Conservation (phyloP, 768 basidiomycete genomes). For the Mycena pura region DNA sequence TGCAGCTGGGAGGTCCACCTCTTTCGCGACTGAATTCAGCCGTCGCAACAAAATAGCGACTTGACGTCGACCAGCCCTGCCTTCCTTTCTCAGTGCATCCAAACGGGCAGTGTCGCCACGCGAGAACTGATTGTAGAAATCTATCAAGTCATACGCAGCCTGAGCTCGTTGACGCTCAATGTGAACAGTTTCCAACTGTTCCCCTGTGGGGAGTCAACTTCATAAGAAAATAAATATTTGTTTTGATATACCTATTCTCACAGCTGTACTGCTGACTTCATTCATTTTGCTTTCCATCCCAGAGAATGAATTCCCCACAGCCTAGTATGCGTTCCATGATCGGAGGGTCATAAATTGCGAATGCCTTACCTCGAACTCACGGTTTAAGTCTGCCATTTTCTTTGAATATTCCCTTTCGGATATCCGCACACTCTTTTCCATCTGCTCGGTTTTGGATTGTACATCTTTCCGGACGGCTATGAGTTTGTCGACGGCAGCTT, state of each 20-base stretch:
- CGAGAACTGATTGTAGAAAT: slow-evolving; percentile 93
- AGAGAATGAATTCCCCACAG: slow-evolving; percentile 85
- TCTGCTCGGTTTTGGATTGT: slow-evolving; percentile 86
- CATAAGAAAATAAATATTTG: slow-evolving; percentile 8
- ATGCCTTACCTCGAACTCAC: slow-evolving; percentile 84
- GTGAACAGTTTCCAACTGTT: slow-evolving; percentile 95
- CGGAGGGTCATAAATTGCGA: neutral
- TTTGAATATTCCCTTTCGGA: slow-evolving; percentile 94
- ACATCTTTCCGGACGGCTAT: slow-evolving; percentile 90
- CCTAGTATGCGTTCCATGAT: slow-evolving; percentile 49
- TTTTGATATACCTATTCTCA: slow-evolving; percentile 76
- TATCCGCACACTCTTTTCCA: slow-evolving; percentile 89
- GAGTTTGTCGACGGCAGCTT: slow-evolving; percentile 87
- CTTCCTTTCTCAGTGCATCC: slow-evolving; percentile 84
- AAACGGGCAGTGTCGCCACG: slow-evolving; percentile 77
- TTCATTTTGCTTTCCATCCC: slow-evolving; percentile 92
- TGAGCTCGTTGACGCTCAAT: slow-evolving; percentile 91
- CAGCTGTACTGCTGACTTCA: slow-evolving; percentile 91
- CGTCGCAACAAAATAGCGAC: slow-evolving; percentile 88
- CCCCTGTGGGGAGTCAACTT: slow-evolving; percentile 60
- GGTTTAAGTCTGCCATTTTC: slow-evolving; percentile 91
- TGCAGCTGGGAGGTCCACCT: slow-evolving; percentile 86
- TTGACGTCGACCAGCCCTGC: slow-evolving; percentile 85
- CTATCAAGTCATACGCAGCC: slow-evolving; percentile 91
- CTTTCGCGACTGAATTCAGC: slow-evolving; percentile 87